Base-by-base conservation (phyloP, 2,329 filamentous ascomycete species). In the Phyllosticta ampelicida region DNA sequence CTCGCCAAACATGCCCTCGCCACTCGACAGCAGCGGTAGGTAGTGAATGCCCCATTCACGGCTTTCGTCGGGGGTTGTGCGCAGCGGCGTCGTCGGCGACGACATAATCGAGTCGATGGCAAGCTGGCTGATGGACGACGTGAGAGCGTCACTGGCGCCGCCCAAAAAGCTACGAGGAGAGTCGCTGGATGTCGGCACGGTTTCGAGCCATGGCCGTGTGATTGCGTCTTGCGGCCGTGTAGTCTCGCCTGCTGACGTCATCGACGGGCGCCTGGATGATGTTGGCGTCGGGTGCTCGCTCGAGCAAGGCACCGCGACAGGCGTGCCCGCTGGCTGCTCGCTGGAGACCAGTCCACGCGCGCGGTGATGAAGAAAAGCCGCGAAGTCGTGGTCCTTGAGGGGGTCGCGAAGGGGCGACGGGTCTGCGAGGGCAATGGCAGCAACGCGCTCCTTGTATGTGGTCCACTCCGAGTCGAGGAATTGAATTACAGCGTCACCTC, bases 41-140 rank as follows among this genome's bases (percentile, higher is more conserved):
- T 55, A 59, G 49, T 59, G 57, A 28, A 48, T 51, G 20, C 57
- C 57, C 57, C 57, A 59, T 3, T 55, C 57, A 6, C n/a, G 6
- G 19, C 53, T 55, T 20, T 53, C 18, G 3, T 29, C 23, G 29
- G 56, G 56, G 5, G 20, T 48, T 8, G 29, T 49, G 8, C 36
- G 36, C n/a, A 50, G 20, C 16, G 53, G 53, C 18, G 28, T 28
- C 16, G 54, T 56, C 28, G 54, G 54, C 20, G 48, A 20, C 5
- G 48, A 20, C 9, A 23, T 6, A 8, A 51, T 51, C 3, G 48
- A 51, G 26, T 50, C 49, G 11, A 51, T 50, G 16, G 54, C 54
- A 6, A 51, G 54, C 23, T 56, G 54, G 23, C 44, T 50, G 48
- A 56, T 56, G 28, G 48, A 30, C 11, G 54, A 56, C 19, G 36